Evolutionary conservation across 2,329 filamentous ascomycete species (phyloP), one percentile per base, ranked within the genome.

Genomic region (Fusarium concolor): DNA sequence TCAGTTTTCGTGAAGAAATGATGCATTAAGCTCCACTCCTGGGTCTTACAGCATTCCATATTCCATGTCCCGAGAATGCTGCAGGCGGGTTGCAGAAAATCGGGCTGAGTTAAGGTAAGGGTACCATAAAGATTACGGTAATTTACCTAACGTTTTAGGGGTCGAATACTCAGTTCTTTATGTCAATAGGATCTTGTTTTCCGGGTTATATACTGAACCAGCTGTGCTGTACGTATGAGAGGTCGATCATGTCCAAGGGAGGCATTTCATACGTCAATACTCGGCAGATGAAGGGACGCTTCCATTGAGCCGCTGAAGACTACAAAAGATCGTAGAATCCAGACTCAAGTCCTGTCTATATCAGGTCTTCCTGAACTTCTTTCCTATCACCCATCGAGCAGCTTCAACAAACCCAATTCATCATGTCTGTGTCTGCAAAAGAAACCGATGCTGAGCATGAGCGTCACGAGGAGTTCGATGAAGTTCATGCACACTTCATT

Each of bases 401-500:
- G 4, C n/a, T 17, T 26, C 11, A n/a, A 28, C 12, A n/a, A n/a
- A 6, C 10, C 9, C 17, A 37, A n/a, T 10, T 5, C 22, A 50
- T 17, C 47, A 68, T 68, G 65, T 28, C 56, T 9, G 15, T 68
- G 65, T 28, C 56, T 9, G 15, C 1, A 35, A 17, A n/a, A 5
- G 12, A 35, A n/a, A 14, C 15, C 2, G 52, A 62, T 7, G 7
- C 24, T 18, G 10, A 17, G 29, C 10, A 38, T 14, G 17, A 33
- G 33, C 65, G 69, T 15, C 11, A 44, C 9, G 56, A 72, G 4
- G 70, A 72, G 51, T 72, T 68, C 9, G 59, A 72, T 57, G 69
- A 58, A 2, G 42, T 54, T 4, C 77, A 77, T 10, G 79, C 81
- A 8, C 80, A 80, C 65, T 83, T 83, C 67, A 78, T 83, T 22